Base-by-base conservation (phyloP, 1,284 basidiomycete species). In the Moesziomyces antarcticus region DNA sequence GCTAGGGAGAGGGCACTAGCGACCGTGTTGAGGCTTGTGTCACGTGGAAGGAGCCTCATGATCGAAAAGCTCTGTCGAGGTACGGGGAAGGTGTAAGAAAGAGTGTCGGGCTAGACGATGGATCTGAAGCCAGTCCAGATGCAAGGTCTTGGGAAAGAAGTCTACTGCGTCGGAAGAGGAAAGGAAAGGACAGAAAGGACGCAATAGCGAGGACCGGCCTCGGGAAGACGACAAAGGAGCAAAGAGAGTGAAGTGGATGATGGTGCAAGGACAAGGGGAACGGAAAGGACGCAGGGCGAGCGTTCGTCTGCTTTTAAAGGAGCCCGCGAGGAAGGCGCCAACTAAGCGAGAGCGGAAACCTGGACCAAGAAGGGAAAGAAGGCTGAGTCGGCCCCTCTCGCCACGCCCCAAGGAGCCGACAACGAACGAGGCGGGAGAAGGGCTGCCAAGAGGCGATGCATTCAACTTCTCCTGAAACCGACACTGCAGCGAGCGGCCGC, bases 1-100 rank as follows among this genome's bases (percentile, higher is more conserved):
- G 73, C 77, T 22, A 83, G 68, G 27, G 80, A 82, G 2, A 83
- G 77, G 25, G 73, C 64, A 30, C 59, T 69, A 27, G 81, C 82
- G 33, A 83, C 49, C 8, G 73, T 49, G 44, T 56, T 70, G 25
- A 79, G 40, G 58, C 59, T 56, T 27, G 58, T 67, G 40, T 74
- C 72, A 16, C 77, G 50, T 1, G 75, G 56, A 21, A 73, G 18
- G 35, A 79, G 53, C 44, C 68, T 60, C 77, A 79, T 77, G 13
- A 20, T 56, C 57, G 48, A 25, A 35, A 20, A 18, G 20, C 22
- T 40, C n/a, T 18, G 5, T 33, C 25, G 14, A 27, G 25, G 41
- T 18, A 40, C 37, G 41, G 37, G 40, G 11, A 22, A 35, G 35
- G 22, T n/a, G 11, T 10, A 43, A 53, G 48, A 48, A 56, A 35